Base-by-base conservation (phyloP, 805 yeast species). In the Cyberlindnera mycetangii region DNA sequence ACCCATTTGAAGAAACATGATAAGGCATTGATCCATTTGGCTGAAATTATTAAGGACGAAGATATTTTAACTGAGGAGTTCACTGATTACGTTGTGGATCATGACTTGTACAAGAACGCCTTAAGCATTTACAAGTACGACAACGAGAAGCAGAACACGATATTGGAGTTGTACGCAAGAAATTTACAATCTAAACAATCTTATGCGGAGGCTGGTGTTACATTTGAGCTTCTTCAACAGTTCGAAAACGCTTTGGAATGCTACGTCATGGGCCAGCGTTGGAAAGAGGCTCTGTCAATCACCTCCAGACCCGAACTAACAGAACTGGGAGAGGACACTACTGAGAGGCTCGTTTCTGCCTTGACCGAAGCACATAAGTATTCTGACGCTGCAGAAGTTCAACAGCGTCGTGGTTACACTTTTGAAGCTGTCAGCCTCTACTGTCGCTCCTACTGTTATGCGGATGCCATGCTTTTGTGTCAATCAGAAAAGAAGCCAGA, bases 251-350 rank as follows among this genome's bases (percentile, higher is more conserved):
- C 98, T 0, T 62, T 89, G 56, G 85, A 83, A 37, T 73, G 83
- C 34, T 89, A 83, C 58, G 70, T 81, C 11, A 60, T 71, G 37
- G 92, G 84, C 9, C 84, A 83, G 54, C 80, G 74, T 53, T 93
- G 98, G 98, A 77, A 75, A 51, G 95, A 88, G 58, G 96, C 97
- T 0, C 61, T 93, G 32, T 54, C 89, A 0, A 67, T 88, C 42
- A 76, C 81, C 1, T 67, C 72, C 25, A 61, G 56, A 22, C 57
- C 72, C 3, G 68, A 67, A 25, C 67, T 70, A 42, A 65, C 66
- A 4, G 72, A 67, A 1, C 58, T 69, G 37, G 56, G 76, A 14
- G 52, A 52, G 7, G 76, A 70, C 1, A 68, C 78, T 16, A 83
- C 88, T 7, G 81, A 76, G 30, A 72, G 76, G 42, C 72, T 93